Conservation (phyloP, 768 basidiomycete genomes). For the Ramaria rubella region DNA sequence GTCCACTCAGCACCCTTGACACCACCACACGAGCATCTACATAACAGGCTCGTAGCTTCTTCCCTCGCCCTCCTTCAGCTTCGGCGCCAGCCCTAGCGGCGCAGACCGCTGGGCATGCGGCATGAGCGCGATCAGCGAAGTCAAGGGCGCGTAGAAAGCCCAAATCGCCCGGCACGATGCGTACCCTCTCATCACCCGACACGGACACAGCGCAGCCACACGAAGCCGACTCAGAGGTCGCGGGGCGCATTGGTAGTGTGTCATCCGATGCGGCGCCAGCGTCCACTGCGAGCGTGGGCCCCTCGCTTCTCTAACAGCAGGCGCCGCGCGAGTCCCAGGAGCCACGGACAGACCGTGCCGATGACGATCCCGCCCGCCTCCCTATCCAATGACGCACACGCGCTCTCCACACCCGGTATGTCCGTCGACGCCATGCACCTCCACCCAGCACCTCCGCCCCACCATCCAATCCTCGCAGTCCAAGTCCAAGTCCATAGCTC, state of each 20-base stretch:
- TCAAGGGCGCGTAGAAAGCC: slow-evolving; percentile 28
- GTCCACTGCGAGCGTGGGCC: slow-evolving; percentile 35
- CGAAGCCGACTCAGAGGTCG: no score
- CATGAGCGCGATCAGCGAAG: slow-evolving; percentile 80
- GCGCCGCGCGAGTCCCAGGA: slow-evolving; percentile 33
- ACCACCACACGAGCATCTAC: slow-evolving; percentile 37
- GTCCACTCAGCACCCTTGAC: not conserved
- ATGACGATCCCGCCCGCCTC: slow-evolving; percentile 9
- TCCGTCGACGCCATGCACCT: slow-evolving; percentile 16
- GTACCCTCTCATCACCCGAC: slow-evolving; percentile 28
- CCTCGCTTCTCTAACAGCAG: slow-evolving; percentile 70
- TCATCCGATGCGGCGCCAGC: slow-evolving; percentile 31
- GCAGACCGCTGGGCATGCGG: slow-evolving; percentile 82
- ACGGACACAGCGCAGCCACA: slow-evolving; percentile 34
- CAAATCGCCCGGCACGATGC: slow-evolving; percentile 22
- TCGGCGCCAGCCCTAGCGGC: slow-evolving; percentile 50
- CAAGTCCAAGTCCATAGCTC: not conserved
- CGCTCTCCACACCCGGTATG: slow-evolving; percentile 22
- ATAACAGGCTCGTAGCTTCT: slow-evolving; percentile 94
- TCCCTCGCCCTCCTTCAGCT: slow-evolving; percentile 69
- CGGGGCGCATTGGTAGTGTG: slow-evolving; percentile 48
- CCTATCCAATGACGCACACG: slow-evolving; percentile 19
- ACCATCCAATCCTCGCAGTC: not conserved
- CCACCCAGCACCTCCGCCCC: no score
- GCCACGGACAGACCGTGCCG: slow-evolving; percentile 19